Evolutionary conservation across 768 basidiomycete genomes (phyloP).

Genomic region (Cyclocybe cylindracea): DNA sequence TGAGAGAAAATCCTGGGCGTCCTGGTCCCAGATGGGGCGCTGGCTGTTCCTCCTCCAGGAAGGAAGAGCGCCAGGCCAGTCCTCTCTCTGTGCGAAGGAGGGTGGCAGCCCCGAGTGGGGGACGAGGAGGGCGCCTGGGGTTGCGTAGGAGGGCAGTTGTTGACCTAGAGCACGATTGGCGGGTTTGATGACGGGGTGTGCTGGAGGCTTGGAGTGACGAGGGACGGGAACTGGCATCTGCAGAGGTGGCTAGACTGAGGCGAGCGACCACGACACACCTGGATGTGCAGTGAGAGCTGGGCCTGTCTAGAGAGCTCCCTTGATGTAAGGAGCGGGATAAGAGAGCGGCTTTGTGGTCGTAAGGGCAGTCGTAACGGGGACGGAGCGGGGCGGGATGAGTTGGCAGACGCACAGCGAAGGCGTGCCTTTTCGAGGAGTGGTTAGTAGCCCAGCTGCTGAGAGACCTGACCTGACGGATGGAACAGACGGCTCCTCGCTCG

Average conservation of each 20-base stretch:
- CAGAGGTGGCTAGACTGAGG: slow-evolving; percentile 42
- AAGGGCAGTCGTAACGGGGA: slow-evolving; percentile 65
- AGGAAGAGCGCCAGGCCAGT: slow-evolving; percentile 73
- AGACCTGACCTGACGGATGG: slow-evolving; percentile 20
- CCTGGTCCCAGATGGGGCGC: slow-evolving; percentile 67
- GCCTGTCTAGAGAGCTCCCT: slow-evolving; percentile 45
- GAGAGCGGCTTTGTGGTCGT: slow-evolving; percentile 54
- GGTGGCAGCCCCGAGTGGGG: slow-evolving; percentile 64
- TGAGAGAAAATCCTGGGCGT: slow-evolving; percentile 63
- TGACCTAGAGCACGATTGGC: slow-evolving; percentile 43
- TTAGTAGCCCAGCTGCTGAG: slow-evolving; percentile 32
- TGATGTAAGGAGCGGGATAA: slow-evolving; percentile 35
- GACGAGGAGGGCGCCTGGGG: slow-evolving; percentile 60
- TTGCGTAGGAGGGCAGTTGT: slow-evolving; percentile 49
- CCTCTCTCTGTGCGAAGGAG: slow-evolving; percentile 65
- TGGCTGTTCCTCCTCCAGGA: slow-evolving; percentile 72
- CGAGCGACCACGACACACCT: slow-evolving; percentile 44
- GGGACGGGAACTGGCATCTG: slow-evolving; percentile 91
- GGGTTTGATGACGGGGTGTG: slow-evolving; percentile 69
- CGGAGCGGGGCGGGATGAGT: slow-evolving; percentile 35
- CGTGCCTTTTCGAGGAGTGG: slow-evolving; percentile 74
- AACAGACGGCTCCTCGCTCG: slow-evolving; percentile 39
- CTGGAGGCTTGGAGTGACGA: slow-evolving; percentile 53
- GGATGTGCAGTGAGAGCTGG: slow-evolving; percentile 37
- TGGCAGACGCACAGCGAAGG: slow-evolving; percentile 92